phyloP scores from a whole-genome alignment of 169 alveolate species.

The Eimeria brunetti region DNA sequence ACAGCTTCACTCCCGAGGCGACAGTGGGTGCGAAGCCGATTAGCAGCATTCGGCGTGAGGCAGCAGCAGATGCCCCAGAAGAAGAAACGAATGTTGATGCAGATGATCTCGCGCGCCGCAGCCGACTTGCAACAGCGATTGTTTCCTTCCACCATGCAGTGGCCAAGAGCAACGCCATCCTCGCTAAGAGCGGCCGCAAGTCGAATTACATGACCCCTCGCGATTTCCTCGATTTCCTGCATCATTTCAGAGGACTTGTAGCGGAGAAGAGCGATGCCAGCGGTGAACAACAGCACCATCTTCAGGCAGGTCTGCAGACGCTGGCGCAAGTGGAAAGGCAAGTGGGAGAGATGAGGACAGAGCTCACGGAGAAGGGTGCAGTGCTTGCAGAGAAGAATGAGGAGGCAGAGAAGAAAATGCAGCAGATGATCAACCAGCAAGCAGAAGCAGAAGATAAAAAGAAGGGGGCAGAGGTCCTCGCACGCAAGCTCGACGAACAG shows the following conservation, averaged over 20 bases:
- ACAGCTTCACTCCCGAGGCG: conserved; percentile 78
- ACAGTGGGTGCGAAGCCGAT: conserved; percentile 69
- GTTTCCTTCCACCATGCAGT: conserved; percentile 92
- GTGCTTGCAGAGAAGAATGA: conserved; percentile 95
- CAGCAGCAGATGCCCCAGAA: conserved; percentile 79
- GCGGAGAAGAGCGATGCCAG: conserved; percentile 95
- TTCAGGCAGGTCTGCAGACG: conserved; percentile 97
- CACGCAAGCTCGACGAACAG: conserved; percentile 94
- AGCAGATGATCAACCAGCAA: conserved; percentile 95
- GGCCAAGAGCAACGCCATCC: conserved; percentile 86
- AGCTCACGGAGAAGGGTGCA: conserved; percentile 92
- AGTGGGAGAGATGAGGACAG: conserved; percentile 94
- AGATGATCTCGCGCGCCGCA: conserved; percentile 82
- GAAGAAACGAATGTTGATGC: conserved; percentile 78
- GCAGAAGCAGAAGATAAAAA: conserved; percentile 96
- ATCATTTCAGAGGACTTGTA: conserved; percentile 94
- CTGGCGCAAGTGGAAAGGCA: conserved; percentile 95
- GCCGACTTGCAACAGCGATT: conserved; percentile 88
- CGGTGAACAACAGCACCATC: conserved; percentile 94
- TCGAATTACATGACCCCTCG: conserved; percentile 97
- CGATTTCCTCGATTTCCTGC: conserved; percentile 97
- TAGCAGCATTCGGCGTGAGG: conserved; percentile 50
- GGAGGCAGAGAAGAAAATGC: conserved; percentile 97
- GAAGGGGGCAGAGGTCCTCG: conserved; percentile 92
- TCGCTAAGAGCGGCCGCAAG: conserved; percentile 91